Percentiles rank a stretch among this genome's conserved stretches.
phyloP scores from a whole-genome alignment of 2,329 filamentous ascomycete genomes.

The Penicillium fuscoglaucum region DNA sequence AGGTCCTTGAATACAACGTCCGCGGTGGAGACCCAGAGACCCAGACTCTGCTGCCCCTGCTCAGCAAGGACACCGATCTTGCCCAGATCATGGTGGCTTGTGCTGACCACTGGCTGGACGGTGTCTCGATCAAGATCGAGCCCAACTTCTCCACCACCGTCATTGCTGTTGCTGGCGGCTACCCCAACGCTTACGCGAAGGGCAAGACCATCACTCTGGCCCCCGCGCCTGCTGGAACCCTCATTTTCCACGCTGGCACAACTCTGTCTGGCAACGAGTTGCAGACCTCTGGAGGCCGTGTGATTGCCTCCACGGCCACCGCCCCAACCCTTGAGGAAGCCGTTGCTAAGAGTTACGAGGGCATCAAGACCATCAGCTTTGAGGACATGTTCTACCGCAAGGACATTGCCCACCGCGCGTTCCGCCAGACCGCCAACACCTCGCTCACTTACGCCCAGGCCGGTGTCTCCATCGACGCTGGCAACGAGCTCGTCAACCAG shows the following conservation, averaged over 20 bases:
- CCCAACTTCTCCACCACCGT: slow-evolving; percentile 80
- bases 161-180: slow-evolving; percentile 89
- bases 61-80: slow-evolving; percentile 76
- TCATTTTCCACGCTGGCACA: slow-evolving; percentile 94
- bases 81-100: slow-evolving; percentile 88
- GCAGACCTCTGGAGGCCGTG: slow-evolving; percentile 79
- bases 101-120: slow-evolving; percentile 70
- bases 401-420: slow-evolving; percentile 79
- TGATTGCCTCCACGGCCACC: slow-evolving; percentile 87
- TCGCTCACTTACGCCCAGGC: slow-evolving; percentile 85
- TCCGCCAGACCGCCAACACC: slow-evolving; percentile 37
- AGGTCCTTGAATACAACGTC: slow-evolving; percentile 89
- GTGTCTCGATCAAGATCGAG: slow-evolving; percentile 67
- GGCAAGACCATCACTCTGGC: slow-evolving; percentile 64
- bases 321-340: slow-evolving; percentile 75
- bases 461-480: slow-evolving; percentile 90
- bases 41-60: slow-evolving; percentile 77
- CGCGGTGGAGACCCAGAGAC: slow-evolving; percentile 91
- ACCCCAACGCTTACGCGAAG: slow-evolving; percentile 83
- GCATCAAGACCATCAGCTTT: slow-evolving; percentile 77
- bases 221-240: slow-evolving; percentile 58
- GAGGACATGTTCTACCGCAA: slow-evolving; percentile 88
- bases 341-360: slow-evolving; percentile 82
- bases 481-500: slow-evolving; percentile 85
- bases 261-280: slow-evolving; percentile 63